These are phyloP conservation scores for Entomortierella lignicola DNA, from an alignment of 192 early-diverging fungal species.

Conservation along the genomic window DNA sequence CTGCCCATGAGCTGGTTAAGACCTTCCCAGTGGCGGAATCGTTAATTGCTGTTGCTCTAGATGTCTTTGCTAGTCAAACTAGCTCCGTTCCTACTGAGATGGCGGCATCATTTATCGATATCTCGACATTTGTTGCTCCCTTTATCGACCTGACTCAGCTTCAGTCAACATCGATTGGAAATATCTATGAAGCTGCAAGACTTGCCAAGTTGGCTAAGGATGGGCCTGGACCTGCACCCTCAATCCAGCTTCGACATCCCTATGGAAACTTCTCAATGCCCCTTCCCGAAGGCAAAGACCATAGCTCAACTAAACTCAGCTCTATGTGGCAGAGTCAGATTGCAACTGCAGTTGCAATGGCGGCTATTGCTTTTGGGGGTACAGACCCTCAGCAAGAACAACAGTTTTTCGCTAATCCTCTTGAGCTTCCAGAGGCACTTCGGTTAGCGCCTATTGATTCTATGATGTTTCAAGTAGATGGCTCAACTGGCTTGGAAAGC, in stretches of 20 bases:
- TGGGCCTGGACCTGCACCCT: constrained; percentile 50
- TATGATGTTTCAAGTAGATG: constrained; percentile 39
- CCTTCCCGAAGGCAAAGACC: constrained; percentile 39
- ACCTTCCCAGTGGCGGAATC: constrained; percentile 54
- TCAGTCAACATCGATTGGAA: constrained; percentile 43
- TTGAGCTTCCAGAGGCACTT: constrained; percentile 44
- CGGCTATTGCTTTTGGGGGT: constrained; percentile 49
- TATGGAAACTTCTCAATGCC: constrained; percentile 56
- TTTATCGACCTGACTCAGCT: constrained; percentile 50
- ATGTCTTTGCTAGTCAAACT: constrained; percentile 51
- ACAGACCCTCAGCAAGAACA: constrained; percentile 51
- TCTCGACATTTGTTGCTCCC: constrained; percentile 51
- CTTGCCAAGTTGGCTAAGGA: constrained; percentile 51
- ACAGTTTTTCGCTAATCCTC: constrained; percentile 52
- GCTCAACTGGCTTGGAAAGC: constrained; percentile 9
- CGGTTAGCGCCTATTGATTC: constrained; percentile 48
- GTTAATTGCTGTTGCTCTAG: constrained; percentile 45
- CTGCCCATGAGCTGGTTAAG: constrained; percentile 52
- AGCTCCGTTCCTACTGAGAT: constrained; percentile 50
- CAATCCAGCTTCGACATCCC: constrained; percentile 49
- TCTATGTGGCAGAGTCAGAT: constrained; percentile 53
- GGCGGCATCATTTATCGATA: constrained; percentile 52
- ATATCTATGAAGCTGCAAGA: constrained; percentile 50
- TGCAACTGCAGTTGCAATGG: constrained; percentile 52
- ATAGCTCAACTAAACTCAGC: constrained; percentile 41